Percentiles rank a stretch among this genome's conserved stretches.
Conservation (phyloP, 164 flowering plant genomes). For the Aristolochia californica region DNA sequence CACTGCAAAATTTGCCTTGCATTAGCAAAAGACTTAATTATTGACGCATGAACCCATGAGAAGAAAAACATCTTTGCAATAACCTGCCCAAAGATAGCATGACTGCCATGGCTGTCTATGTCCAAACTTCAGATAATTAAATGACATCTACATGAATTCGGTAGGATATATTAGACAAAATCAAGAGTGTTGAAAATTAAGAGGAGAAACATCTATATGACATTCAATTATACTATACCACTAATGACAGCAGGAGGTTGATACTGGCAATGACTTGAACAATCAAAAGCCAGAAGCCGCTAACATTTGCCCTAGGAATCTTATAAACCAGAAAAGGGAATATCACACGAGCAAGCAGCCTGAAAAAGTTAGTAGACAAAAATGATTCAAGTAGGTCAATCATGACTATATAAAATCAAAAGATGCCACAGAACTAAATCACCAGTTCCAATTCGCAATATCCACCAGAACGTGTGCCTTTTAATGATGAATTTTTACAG, state of each 20-base stretch:
- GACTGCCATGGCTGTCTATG: constrained; percentile 62
- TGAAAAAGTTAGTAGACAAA: constrained; percentile 9
- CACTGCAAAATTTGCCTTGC: constrained; percentile 26
- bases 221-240: constrained; percentile 29
- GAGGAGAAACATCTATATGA: not conserved
- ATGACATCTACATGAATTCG: constrained; percentile 40
- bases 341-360: constrained; percentile 42
- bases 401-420: not conserved
- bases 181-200: not conserved
- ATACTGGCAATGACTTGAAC: constrained; percentile 74
- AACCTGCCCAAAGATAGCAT: constrained; percentile 87
- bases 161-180: not conserved
- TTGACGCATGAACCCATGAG: not conserved
- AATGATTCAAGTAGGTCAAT: not conserved
- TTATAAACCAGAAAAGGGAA: constrained; percentile 55
- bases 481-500: not conserved
- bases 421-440: not conserved
- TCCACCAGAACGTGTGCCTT: no score
- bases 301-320: constrained; percentile 42
- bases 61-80: not conserved
- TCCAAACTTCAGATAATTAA: constrained; percentile 33
- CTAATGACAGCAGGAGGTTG: constrained; percentile 53
- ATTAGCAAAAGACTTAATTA: not conserved
- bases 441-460: no score
- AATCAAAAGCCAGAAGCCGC: constrained; percentile 57